phyloP scores from a whole-genome alignment of 2,329 filamentous ascomycete genomes.

The Knufia fluminis region DNA sequence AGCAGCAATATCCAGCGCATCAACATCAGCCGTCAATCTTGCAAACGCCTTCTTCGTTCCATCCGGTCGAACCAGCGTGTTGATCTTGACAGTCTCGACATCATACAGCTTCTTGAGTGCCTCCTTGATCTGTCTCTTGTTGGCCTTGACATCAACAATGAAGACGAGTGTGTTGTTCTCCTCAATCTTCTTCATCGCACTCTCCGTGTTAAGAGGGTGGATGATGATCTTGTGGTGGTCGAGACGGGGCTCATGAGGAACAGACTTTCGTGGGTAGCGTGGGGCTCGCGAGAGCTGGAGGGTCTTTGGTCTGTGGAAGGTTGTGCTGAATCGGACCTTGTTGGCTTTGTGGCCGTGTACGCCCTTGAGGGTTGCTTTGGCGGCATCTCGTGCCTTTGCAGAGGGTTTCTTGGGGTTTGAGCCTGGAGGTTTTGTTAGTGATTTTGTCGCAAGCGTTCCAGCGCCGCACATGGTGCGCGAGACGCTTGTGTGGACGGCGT shows the following conservation, averaged over 20 bases:
- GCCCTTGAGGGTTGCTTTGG: slow-evolving; percentile 92
- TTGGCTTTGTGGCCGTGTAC: slow-evolving; percentile 76
- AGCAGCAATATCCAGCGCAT: slow-evolving; percentile 97
- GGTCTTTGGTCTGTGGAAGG: slow-evolving; percentile 97
- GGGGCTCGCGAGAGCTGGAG: slow-evolving; percentile 80
- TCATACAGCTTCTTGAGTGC: slow-evolving; percentile 99
- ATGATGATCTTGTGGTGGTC: slow-evolving; percentile 97
- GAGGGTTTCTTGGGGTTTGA: slow-evolving; percentile 47
- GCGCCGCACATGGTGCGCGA: not conserved
- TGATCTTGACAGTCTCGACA: slow-evolving; percentile 97
- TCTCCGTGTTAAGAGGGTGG: slow-evolving; percentile 98
- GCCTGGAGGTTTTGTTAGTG: slow-evolving; percentile 13
- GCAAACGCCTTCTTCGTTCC: slow-evolving; percentile 98
- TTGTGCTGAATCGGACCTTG: slow-evolving; percentile 86
- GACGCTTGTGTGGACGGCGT: not conserved
- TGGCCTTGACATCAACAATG: slow-evolving; percentile 93
- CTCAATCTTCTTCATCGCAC: slow-evolving; percentile 99
- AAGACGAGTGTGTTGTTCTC: slow-evolving; percentile 99
- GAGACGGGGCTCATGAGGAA: slow-evolving; percentile 80
- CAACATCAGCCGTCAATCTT: slow-evolving; percentile 89
- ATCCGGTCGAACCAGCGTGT: slow-evolving; percentile 94
- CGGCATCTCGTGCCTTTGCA: slow-evolving; percentile 76
- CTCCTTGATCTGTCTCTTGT: slow-evolving; percentile 99
- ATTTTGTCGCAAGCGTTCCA: not conserved
- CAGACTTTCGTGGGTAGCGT: slow-evolving; percentile 95